Evolutionary conservation across 306 rosid genomes (phyloP), one percentile per base, ranked within the genome.

Genomic region (Alnus glutinosa): DNA sequence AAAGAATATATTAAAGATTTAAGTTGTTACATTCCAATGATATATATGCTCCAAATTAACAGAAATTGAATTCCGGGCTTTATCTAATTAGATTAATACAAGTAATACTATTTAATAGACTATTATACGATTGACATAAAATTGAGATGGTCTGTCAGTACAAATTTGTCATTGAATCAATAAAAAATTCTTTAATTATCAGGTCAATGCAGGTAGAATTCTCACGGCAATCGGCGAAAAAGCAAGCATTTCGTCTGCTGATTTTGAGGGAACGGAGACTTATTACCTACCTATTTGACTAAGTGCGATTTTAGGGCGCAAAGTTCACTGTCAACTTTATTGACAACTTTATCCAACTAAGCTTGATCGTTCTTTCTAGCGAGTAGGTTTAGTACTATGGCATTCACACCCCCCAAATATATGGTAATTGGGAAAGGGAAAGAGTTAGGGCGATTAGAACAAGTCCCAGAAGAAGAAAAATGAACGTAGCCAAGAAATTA

Each of bases 251-350:
- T 79, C 77, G 74, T 81, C 78, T 83, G 72, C 55, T 81, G 76
- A 28, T 55, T 71, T 57, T 55, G 70, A 19, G 39, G 62, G 50
- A 28, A 52, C 42, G 37, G 55, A 55, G 84, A 70, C 77, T 78
- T 74, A 64, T 80, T 74, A 81, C 83, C 83, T 74, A 83, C 78
- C 63, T 18, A 48, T 82, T 88, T 88, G 91, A 88, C 79, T 81
- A 81, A 30, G 51, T 79, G 78, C 67, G 73, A 81, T 72, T 71
- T 55, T 32, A 14, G 78, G 37, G 51, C 2, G 37, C 55, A 57
- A 32, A 85, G 61, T 83, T 85, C 73, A 79, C 11, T 57, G 83
- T 88, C 87, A 73, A 81, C 91, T 74, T 88, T 83, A 78, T 88
- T 88, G 91, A 81, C 88, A 81, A 79, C 50, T 46, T 72, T 50